Evolutionary conservation across 371 early-diverging fungal species (phyloP).

Genomic region (Massospora cicadina): DNA sequence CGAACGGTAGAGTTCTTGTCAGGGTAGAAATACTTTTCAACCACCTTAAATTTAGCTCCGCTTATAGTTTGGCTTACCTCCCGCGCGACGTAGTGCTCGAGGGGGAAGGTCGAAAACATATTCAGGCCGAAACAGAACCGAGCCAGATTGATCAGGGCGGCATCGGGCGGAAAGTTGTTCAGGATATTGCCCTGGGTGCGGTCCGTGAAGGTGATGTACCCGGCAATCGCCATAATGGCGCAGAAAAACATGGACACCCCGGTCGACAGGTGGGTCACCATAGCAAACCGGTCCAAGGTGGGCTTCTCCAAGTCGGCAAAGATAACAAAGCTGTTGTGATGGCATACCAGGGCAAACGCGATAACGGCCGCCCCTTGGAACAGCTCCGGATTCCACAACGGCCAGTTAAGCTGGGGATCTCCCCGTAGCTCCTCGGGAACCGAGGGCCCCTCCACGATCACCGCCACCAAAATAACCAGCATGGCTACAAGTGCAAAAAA

Average conservation of each 20-base stretch:
- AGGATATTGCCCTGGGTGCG: constrained; percentile 59
- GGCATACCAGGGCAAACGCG: constrained; percentile 72
- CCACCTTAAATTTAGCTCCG: constrained; percentile 20
- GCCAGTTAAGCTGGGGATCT: constrained; percentile 22
- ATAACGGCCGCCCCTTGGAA: constrained; percentile 66
- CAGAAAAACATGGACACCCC: constrained; percentile 42
- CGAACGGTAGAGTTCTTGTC: constrained; percentile 27
- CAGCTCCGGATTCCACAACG: constrained; percentile 31
- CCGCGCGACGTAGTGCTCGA: constrained; percentile 59
- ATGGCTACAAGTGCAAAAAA: constrained; percentile 57
- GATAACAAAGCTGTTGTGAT: constrained; percentile 66
- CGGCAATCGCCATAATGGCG: constrained; percentile 38
- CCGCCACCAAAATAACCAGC: constrained; percentile 45
- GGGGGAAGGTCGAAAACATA: constrained; percentile 63
- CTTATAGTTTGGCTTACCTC: constrained; percentile 27
- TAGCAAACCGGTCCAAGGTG: constrained; percentile 47
- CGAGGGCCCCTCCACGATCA: constrained; percentile 47
- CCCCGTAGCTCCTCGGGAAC: constrained; percentile 32
- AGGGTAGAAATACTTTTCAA: constrained; percentile 38
- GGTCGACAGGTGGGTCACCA: constrained; percentile 52
- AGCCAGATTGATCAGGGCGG: constrained; percentile 52
- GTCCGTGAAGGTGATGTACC: constrained; percentile 49
- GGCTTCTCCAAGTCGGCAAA: constrained; percentile 57
- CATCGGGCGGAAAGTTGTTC: constrained; percentile 56
- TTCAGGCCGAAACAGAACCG: constrained; percentile 61